Conservation (phyloP, 495 filamentous ascomycete species). For the Aspergillus leporis region DNA sequence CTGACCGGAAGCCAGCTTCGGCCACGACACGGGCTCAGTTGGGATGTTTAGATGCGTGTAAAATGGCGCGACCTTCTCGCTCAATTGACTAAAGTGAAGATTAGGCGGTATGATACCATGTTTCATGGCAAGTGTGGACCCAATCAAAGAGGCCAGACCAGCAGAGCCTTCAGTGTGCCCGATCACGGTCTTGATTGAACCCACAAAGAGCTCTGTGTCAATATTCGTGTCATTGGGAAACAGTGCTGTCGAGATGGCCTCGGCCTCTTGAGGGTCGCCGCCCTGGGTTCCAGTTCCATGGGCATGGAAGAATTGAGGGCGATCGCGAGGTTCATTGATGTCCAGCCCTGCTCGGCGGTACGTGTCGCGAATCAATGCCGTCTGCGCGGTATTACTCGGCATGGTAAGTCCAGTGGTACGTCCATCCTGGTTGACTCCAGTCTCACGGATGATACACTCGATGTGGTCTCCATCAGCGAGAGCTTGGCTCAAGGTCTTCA, state of each 20-base stretch:
- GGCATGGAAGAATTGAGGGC: constrained; percentile 41
- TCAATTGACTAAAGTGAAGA: constrained; percentile 53
- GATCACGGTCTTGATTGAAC: constrained; percentile 53
- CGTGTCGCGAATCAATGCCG: constrained; percentile 42
- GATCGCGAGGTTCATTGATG: constrained; percentile 18
- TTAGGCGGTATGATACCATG: constrained; percentile 58
- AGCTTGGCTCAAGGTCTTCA: constrained; percentile 33
- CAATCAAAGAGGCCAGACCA: constrained; percentile 52
- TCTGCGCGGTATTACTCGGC: constrained; percentile 54
- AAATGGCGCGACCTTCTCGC: constrained; percentile 32
- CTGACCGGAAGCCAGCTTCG: neutral
- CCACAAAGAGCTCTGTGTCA: constrained; percentile 47
- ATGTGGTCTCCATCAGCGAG: constrained; percentile 31
- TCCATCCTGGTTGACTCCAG: constrained; percentile 34
- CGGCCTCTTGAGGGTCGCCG: constrained; percentile 45
- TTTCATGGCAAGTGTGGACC: constrained; percentile 44
- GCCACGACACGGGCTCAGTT: constrained; percentile 29
- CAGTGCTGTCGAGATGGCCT: no score
- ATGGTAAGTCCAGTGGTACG: constrained; percentile 51
- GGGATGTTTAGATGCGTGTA: constrained; percentile 31
- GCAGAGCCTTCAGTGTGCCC: constrained; percentile 59
- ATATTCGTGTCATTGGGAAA: no score
- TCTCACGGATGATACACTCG: constrained; percentile 31
- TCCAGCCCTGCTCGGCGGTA: constrained; percentile 44
- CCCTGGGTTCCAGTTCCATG: constrained; percentile 44